Evolutionary conservation across 345 rosid species (phyloP), one percentile per base, ranked within the genome.

Genomic region (Euphorbia peplus): DNA sequence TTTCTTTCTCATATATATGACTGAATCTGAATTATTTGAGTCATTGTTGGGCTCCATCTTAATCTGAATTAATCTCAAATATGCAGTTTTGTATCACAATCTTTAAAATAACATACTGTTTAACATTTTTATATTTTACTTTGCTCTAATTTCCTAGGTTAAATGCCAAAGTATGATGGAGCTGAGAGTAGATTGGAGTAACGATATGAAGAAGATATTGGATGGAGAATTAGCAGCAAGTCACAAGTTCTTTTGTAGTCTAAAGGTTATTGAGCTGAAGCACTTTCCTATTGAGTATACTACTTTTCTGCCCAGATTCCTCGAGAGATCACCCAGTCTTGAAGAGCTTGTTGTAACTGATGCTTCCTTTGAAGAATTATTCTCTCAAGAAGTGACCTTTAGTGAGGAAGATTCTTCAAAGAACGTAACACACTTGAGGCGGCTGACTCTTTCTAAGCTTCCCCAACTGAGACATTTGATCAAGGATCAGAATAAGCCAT

Each of bases 381-480:
- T 52, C 56, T 52, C 26, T 5, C 56, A 19, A 52, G 18, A 53
- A 47, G 37, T 39, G 52, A 48, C 3, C 3, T 1, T 8, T 48
- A 5, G 16, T 48, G 18, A 14, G 52, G 52, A 18, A 14, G 19
- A 11, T 2, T 32, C 37, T 32, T 32, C 37, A 32, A 32, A 32
- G 37, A 32, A 6, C 37, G 37, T 32, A 32, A 32, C 37, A 32
- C 37, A 48, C 52, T 51, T 51, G 25, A 51, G 25, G 9, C 25
- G 25, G 19, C 19, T 61, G 71, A 68, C 25, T 51, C 25, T 21
- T 51, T 51, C 56, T 18, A 19, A 51, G 56, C 56, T 18, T 51
- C 22, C 56, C 24, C 25, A 19, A 18, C 56, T 21, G 7, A 51
- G 56, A 51, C 24, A 51, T 21, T 12, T n/a, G 25, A 51, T 51